Conservation (phyloP, 2,329 filamentous ascomycete species). For the Cadophora sp. region DNA sequence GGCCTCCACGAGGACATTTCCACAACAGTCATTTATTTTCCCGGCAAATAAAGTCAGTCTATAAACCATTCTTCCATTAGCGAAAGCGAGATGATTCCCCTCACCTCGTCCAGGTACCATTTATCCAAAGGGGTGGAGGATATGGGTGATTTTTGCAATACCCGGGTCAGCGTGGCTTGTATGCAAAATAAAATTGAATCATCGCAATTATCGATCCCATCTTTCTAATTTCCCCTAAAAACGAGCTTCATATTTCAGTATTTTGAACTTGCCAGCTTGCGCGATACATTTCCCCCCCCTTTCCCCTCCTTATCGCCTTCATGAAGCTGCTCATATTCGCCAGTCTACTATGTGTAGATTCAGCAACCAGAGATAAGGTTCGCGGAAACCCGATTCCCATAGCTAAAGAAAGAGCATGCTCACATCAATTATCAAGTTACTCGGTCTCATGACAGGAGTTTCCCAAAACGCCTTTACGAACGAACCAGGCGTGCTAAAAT, state of each 20-base stretch:
- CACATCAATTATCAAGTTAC: not conserved
- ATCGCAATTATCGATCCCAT: too few species aligned
- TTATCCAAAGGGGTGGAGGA: slow-evolving; percentile 1
- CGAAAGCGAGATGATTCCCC: not conserved
- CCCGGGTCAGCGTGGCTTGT: not conserved
- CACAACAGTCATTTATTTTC: not conserved
- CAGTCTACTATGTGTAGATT: slow-evolving; percentile 3
- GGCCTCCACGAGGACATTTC: too few species aligned
- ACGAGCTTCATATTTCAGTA: too few species aligned
- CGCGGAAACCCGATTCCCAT: not conserved
- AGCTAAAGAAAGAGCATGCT: too few species aligned
- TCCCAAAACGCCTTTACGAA: slow-evolving; percentile 16
- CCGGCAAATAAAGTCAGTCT: not conserved
- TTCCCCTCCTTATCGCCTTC: not conserved
- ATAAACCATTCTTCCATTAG: not conserved
- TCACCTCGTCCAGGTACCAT: not conserved
- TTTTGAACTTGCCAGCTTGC: not conserved
- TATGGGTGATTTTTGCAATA: not conserved
- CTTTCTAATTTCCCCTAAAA: too few species aligned
- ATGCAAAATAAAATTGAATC: not conserved
- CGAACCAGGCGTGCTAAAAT: slow-evolving; percentile 19
- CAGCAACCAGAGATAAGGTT: slow-evolving; percentile 12
- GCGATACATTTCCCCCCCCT: not conserved
- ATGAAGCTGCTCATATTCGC: not conserved
- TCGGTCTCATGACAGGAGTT: slow-evolving; percentile 14